Percentiles rank a stretch among this genome's conserved stretches.
Evolutionary conservation across 129 eudicot species (phyloP).

Genomic region (Helichrysum umbraculigerum): DNA sequence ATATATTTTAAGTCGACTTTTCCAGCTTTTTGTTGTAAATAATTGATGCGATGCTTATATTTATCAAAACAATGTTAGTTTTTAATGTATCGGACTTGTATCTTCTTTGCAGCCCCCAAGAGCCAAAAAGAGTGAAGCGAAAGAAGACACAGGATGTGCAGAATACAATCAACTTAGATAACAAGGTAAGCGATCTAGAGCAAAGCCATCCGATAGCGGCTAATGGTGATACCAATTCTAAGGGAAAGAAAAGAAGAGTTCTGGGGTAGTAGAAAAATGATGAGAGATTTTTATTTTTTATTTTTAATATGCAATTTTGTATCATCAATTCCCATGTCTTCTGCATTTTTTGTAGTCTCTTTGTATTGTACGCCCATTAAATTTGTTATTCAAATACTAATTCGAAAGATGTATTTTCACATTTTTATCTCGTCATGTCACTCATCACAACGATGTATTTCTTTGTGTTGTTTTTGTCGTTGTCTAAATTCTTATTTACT

Average conservation of each 20-base stretch:
- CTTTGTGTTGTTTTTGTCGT: too few relatives aligned
- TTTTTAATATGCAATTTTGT: neutral
- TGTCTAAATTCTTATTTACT: too few relatives aligned
- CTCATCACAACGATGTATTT: neutral
- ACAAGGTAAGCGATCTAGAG: neutral
- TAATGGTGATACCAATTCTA: slow-evolving; percentile 23
- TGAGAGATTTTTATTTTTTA: neutral
- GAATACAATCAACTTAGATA: slow-evolving; percentile 1
- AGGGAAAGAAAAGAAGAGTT: slow-evolving; percentile 35
- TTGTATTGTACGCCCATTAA: slow-evolving; percentile 17
- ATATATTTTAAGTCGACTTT: neutral
- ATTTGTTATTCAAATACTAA: neutral
- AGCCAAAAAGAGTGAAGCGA: slow-evolving; percentile 33
- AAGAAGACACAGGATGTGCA: slow-evolving; percentile 23
- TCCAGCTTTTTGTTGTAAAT: neutral
- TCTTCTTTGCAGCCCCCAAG: slow-evolving; percentile 22
- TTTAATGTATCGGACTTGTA: neutral
- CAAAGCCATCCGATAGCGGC: neutral
- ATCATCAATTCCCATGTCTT: neutral
- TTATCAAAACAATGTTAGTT: neutral
- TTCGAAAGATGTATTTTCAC: neutral
- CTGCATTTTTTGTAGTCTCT: slow-evolving; percentile 8
- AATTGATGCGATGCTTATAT: neutral
- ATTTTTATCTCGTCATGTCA: neutral
- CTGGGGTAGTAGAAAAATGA: slow-evolving; percentile 13